Conservation (phyloP, 371 early-diverging fungal species). For the Apophysomyces ossiformis region DNA sequence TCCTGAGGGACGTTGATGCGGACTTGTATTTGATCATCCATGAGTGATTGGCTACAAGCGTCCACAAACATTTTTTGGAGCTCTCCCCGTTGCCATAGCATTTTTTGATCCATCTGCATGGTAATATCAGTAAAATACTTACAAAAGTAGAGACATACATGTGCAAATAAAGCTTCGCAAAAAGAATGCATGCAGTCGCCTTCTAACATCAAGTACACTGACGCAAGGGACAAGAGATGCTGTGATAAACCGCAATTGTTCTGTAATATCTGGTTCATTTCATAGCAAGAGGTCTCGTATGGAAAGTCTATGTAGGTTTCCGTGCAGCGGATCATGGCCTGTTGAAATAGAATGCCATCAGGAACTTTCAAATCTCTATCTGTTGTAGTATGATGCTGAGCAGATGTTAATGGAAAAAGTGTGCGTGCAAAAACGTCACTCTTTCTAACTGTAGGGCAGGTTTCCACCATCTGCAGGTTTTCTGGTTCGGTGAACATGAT, state of each 20-base stretch:
- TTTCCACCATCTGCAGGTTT: background rate
- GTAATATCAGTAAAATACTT: no score
- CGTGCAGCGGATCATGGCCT: constrained; percentile 6
- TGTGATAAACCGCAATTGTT: constrained; percentile 22
- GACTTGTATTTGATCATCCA: constrained; percentile 14
- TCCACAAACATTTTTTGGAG: constrained; percentile 40
- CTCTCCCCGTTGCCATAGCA: constrained; percentile 37
- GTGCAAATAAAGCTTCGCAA: constrained; percentile 35
- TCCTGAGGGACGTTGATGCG: background rate
- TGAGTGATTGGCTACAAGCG: constrained; percentile 16
- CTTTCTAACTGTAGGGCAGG: background rate
- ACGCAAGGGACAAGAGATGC: constrained; percentile 28
- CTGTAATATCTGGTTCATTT: constrained; percentile 24
- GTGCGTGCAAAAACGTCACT: constrained; percentile 12
- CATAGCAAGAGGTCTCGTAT: constrained; percentile 23
- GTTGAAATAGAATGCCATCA: constrained; percentile 20
- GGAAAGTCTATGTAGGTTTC: constrained; percentile 20
- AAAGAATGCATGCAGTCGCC: constrained; percentile 49
- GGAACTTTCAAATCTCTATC: background rate
- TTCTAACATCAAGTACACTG: constrained; percentile 48
- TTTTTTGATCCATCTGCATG: constrained; percentile 36
- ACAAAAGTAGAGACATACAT: constrained; percentile 9
- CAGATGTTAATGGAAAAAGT: constrained; percentile 1
- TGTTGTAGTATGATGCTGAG: background rate
- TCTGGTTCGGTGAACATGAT: background rate